phyloP scores from a whole-genome alignment of 768 basidiomycete genomes.

The Hygrocybe coccinea region DNA sequence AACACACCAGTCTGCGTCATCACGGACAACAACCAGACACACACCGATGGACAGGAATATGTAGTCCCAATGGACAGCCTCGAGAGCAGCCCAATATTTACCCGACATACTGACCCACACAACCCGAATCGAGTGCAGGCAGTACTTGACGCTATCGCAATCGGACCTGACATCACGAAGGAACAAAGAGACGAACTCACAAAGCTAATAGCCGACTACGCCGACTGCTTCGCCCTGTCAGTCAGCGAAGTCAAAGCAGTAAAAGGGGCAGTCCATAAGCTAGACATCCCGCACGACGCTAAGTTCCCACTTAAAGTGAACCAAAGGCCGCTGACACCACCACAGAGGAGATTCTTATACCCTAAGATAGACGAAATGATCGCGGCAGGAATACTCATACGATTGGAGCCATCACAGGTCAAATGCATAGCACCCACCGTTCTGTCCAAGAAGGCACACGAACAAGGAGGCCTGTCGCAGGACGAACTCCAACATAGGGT shows the following conservation, averaged over 20 bases:
- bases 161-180: conserved; percentile 33
- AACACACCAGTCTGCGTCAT: conserved; percentile 2
- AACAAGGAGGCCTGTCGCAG: conserved; percentile 23
- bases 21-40: conserved; percentile 19
- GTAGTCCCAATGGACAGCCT: too few relatives aligned
- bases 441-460: conserved; percentile 35
- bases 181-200: background rate
- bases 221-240: too few relatives aligned
- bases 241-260: too few relatives aligned
- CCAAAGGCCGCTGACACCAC: conserved; percentile 29
- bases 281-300: conserved; percentile 27
- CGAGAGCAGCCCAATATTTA: too few relatives aligned
- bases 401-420: conserved; percentile 26
- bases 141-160: conserved; percentile 29
- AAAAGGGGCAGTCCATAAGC: conserved; percentile 26
- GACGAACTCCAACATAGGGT: conserved; percentile 32
- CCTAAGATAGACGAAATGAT: too few relatives aligned
- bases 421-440: conserved; percentile 33
- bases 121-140: too few relatives aligned
- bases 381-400: conserved; percentile 11
- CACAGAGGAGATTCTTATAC: conserved; percentile 17
- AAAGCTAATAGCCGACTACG: too few relatives aligned
- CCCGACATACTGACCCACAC: too few relatives aligned
- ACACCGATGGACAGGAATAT: conserved; percentile 16
- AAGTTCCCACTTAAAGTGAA: conserved; percentile 30